Percentiles rank a stretch among this genome's conserved stretches.
phyloP scores from a whole-genome alignment of 169 alveolate species.

The Plasmodium blacklocki region DNA sequence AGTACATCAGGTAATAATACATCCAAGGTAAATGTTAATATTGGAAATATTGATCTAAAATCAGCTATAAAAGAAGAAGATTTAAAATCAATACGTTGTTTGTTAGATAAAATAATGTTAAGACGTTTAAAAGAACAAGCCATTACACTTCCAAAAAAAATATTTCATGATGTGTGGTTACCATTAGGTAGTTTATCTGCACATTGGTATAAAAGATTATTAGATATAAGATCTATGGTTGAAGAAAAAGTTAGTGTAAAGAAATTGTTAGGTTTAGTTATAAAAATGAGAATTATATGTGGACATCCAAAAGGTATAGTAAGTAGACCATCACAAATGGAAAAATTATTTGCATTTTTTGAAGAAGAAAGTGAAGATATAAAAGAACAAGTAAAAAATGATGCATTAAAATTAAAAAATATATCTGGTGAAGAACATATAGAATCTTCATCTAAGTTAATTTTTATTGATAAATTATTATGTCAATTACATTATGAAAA shows the following conservation, averaged over 20 bases:
- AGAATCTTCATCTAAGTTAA: constrained; percentile 89
- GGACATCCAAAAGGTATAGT: constrained; percentile 92
- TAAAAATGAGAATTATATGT: constrained; percentile 92
- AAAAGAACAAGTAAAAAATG: constrained; percentile 77
- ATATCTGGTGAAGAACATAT: constrained; percentile 89
- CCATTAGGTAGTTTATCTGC: constrained; percentile 89
- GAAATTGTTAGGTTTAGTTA: constrained; percentile 90
- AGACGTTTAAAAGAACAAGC: constrained; percentile 93
- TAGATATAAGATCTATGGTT: constrained; percentile 86
- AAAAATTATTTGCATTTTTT: constrained; percentile 87
- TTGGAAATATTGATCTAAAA: constrained; percentile 75
- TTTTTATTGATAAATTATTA: constrained; percentile 91
- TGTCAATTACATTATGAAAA: constrained; percentile 90
- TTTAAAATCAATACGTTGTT: constrained; percentile 85
- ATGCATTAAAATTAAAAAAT: constrained; percentile 80
- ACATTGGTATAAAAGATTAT: constrained; percentile 88
- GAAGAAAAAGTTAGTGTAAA: constrained; percentile 88
- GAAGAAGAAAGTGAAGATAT: constrained; percentile 81
- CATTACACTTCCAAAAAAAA: constrained; percentile 89
- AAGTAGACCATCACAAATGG: constrained; percentile 87
- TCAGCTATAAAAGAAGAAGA: constrained; percentile 83
- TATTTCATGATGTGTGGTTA: constrained; percentile 93
- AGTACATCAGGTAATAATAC: neutral
- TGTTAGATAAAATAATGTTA: constrained; percentile 88
- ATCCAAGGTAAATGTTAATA: constrained; percentile 30